phyloP scores from a whole-genome alignment of 768 basidiomycete genomes.

The Hericium alpestre region DNA sequence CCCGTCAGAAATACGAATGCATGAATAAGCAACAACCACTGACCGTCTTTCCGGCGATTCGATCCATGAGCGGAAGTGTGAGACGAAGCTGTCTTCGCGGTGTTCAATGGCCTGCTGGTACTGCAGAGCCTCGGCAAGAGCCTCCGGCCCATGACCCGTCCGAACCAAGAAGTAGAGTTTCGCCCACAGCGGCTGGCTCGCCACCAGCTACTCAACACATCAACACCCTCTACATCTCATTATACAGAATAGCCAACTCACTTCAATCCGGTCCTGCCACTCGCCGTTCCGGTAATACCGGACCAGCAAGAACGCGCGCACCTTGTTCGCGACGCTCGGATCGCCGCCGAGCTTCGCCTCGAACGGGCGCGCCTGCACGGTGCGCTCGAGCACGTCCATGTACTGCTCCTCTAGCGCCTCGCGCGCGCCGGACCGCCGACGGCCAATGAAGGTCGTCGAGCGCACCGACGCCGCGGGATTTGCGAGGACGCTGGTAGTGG shows the following conservation, averaged over 20 bases:
- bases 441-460: conserved; percentile 10
- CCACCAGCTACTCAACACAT: conserved; percentile 50
- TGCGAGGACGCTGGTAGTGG: background rate
- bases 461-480: conserved; percentile 4
- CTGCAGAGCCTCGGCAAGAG: conserved; percentile 61
- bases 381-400: conserved; percentile 72
- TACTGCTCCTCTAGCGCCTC: conserved; percentile 86
- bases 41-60: conserved; percentile 72
- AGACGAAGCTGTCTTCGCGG: conserved; percentile 74
- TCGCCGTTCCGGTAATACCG: conserved; percentile 68
- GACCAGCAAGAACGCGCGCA: conserved; percentile 78
- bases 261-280: conserved; percentile 87
- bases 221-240: background rate
- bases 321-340: conserved; percentile 81
- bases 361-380: conserved; percentile 67
- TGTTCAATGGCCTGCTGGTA: conserved; percentile 64
- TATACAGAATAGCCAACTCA: conserved; percentile 22
- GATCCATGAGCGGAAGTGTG: conserved; percentile 75
- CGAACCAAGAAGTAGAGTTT: conserved; percentile 88
- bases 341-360: conserved; percentile 88
- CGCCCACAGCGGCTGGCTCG: conserved; percentile 87
- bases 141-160: conserved; percentile 73
- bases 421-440: conserved; percentile 41
- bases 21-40: conserved; percentile 12
- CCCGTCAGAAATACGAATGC: background rate